Percentiles rank a stretch among this genome's conserved stretches.
These are phyloP conservation scores for Cryptosporidium muris DNA, from an alignment of 169 alveolate species.

Conservation along the genomic window DNA sequence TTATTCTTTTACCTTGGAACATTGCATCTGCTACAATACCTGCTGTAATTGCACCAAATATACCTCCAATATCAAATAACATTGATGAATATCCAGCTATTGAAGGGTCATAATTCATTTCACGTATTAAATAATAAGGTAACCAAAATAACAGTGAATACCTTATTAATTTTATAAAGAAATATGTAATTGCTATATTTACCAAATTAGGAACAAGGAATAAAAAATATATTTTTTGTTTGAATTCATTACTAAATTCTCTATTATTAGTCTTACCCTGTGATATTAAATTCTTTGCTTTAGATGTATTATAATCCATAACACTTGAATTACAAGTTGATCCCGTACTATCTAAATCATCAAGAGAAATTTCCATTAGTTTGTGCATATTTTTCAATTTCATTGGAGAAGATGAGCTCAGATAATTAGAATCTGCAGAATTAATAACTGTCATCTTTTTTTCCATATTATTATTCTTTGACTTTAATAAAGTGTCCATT, in stretches of 20 bases:
- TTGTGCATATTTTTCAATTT: constrained; percentile 13
- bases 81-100: constrained; percentile 75
- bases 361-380: background rate
- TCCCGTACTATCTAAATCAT: too few species aligned
- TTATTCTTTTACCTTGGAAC: constrained; percentile 46
- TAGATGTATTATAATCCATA: constrained; percentile 1
- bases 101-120: constrained; percentile 58
- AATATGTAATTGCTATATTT: constrained; percentile 71
- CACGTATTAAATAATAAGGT: constrained; percentile 74
- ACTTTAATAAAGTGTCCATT: too few species aligned
- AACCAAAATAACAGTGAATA: constrained; percentile 77
- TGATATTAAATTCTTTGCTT: background rate
- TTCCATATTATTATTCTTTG: too few species aligned
- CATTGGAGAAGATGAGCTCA: constrained; percentile 26
- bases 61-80: constrained; percentile 77
- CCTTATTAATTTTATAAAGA: constrained; percentile 75
- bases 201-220: constrained; percentile 33
- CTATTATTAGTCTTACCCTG: background rate
- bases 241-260: background rate
- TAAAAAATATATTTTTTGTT: constrained; percentile 3
- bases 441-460: too few species aligned
- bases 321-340: background rate
- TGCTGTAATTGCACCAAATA: constrained; percentile 75
- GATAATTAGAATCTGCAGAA: too few species aligned
- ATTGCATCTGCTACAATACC: constrained; percentile 67